A percentile compares a stretch with the other conserved stretches of the same genome.
phyloP scores from a whole-genome alignment of 148 eudicot species.

The Silene conica region DNA sequence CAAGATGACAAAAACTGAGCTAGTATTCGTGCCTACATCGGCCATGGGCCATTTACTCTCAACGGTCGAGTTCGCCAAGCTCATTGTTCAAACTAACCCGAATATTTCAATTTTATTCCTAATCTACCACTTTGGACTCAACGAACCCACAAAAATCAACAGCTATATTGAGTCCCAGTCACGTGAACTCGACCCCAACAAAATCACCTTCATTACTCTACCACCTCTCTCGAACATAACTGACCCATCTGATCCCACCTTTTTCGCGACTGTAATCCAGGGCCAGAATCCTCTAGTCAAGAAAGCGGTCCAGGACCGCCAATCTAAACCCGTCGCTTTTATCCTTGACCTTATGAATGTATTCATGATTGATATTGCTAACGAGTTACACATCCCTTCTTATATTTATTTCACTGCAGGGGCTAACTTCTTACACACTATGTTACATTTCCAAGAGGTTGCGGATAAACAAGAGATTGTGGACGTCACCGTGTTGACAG shows the following conservation, averaged over 20 bases:
- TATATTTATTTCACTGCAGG: constrained; percentile 31
- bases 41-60: constrained; percentile 47
- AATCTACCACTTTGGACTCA: constrained; percentile 27
- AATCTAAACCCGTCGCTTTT: constrained; percentile 17
- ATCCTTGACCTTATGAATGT: constrained; percentile 31
- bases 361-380: constrained; percentile 27
- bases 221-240: constrained; percentile 12
- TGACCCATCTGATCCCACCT: not conserved
- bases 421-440: constrained; percentile 9
- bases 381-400: constrained; percentile 29
- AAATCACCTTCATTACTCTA: constrained; percentile 15
- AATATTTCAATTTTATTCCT: constrained; percentile 33
- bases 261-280: not conserved
- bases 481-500: not conserved
- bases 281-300: constrained; percentile 28
- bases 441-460: constrained; percentile 11
- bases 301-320: constrained; percentile 7
- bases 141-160: constrained; percentile 1
- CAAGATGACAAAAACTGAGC: constrained; percentile 28
- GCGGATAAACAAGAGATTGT: constrained; percentile 12
- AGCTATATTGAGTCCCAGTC: constrained; percentile 26
- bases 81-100: constrained; percentile 27
- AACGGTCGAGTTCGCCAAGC: constrained; percentile 43
- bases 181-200: constrained; percentile 3
- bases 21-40: constrained; percentile 53